A percentile compares a stretch with the other conserved stretches of the same genome.
Evolutionary conservation across 2,329 filamentous ascomycete genomes (phyloP).

Genomic region (Verticillium tricorpus): DNA sequence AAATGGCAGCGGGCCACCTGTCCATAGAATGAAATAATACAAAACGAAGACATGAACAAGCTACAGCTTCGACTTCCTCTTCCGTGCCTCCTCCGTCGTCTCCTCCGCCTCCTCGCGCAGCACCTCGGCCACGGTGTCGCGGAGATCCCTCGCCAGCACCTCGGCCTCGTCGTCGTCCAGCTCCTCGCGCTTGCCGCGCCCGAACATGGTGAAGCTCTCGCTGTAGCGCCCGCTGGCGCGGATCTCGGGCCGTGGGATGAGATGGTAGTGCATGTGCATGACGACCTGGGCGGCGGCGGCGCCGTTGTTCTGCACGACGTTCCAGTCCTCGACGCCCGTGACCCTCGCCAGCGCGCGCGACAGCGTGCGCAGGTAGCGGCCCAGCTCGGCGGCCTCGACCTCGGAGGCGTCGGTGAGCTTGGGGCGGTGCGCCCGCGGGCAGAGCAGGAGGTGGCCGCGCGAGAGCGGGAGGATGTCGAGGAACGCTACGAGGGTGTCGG

Average conservation of each 20-base stretch:
- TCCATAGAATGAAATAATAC: slow-evolving; percentile 6
- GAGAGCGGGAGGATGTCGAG: slow-evolving; percentile 90
- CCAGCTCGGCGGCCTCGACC: slow-evolving; percentile 62
- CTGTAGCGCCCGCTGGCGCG: slow-evolving; percentile 47
- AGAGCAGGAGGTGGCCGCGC: slow-evolving; percentile 76
- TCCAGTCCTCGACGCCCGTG: slow-evolving; percentile 79
- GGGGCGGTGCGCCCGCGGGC: slow-evolving; percentile 69
- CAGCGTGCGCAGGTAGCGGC: slow-evolving; percentile 64
- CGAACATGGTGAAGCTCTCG: slow-evolving; percentile 79
- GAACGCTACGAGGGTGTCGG: slow-evolving; percentile 75
- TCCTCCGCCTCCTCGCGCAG: slow-evolving; percentile 41
- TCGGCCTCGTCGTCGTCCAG: slow-evolving; percentile 71
- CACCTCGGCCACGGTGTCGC: slow-evolving; percentile 44
- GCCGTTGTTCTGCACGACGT: slow-evolving; percentile 95
- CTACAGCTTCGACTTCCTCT: slow-evolving; percentile 31
- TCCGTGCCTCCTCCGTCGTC: slow-evolving; percentile 20
- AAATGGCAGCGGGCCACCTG: slow-evolving; percentile 1
- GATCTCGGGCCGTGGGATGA: slow-evolving; percentile 78
- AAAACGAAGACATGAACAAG: slow-evolving; percentile 3
- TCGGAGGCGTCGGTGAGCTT: slow-evolving; percentile 70
- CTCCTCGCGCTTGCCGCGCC: slow-evolving; percentile 66
- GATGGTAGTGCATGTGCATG: slow-evolving; percentile 89
- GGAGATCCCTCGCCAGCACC: slow-evolving; percentile 51
- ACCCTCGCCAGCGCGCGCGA: slow-evolving; percentile 65
- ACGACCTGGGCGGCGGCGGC: slow-evolving; percentile 87